phyloP scores from a whole-genome alignment of 176 grass and related monocot genomes.

The Oryza officinalis region DNA sequence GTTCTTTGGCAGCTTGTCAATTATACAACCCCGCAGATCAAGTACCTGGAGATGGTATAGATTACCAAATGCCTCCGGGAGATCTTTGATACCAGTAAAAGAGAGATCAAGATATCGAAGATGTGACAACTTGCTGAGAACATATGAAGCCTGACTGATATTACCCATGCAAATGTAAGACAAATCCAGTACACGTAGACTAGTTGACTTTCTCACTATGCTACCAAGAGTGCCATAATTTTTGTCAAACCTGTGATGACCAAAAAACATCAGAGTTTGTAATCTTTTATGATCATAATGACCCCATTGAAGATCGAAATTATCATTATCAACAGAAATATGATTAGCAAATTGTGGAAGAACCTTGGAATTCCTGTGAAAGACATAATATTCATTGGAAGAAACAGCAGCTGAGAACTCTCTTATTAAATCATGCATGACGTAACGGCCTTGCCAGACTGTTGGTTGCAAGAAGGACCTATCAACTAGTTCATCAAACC shows the following conservation, averaged over 20 bases:
- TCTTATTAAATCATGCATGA: constrained; percentile 23
- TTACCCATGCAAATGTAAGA: constrained; percentile 15
- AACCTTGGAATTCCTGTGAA: neutral
- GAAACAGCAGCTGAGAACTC: constrained; percentile 21
- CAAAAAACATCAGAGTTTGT: neutral
- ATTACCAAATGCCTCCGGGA: constrained; percentile 3
- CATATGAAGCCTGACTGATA: neutral
- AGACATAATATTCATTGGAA: constrained; percentile 9
- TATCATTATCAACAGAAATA: neutral
- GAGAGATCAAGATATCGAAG: constrained; percentile 33
- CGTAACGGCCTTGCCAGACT: neutral
- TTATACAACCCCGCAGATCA: constrained; percentile 17
- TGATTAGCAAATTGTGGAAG: neutral
- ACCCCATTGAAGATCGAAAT: neutral
- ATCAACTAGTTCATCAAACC: constrained; percentile 3
- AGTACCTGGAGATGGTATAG: constrained; percentile 33
- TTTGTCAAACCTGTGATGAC: neutral
- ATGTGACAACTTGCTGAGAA: constrained; percentile 15
- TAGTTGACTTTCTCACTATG: neutral
- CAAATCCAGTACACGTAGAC: constrained; percentile 35
- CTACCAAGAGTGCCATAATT: neutral
- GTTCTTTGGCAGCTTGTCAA: neutral
- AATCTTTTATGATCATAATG: neutral
- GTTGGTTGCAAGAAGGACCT: constrained; percentile 14
- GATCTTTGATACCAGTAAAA: constrained; percentile 6